Conservation (phyloP, 73 alveolate species). For the Paramecium primaurelia region DNA sequence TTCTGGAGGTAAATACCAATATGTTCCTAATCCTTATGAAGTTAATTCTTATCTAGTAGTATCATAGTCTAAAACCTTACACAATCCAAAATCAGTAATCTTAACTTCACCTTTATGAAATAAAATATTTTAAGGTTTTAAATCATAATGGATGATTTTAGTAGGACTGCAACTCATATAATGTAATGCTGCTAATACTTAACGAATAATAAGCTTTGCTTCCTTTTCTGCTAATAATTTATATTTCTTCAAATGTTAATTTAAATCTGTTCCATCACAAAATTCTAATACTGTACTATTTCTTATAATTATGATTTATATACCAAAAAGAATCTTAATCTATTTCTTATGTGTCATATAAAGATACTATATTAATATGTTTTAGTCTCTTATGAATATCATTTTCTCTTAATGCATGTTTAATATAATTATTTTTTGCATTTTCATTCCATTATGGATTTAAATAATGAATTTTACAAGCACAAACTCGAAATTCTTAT, state of each 20-base stretch:
- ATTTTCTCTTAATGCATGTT: conserved; percentile 98
- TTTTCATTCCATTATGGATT: conserved; percentile 92
- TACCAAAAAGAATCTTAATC: conserved; percentile 90
- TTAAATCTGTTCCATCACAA: conserved; percentile 97
- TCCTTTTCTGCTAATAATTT: conserved; percentile 89
- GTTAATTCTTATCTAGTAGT: conserved; percentile 92
- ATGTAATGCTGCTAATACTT: conserved; percentile 93
- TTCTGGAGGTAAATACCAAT: conserved; percentile 99
- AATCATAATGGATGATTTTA: conserved; percentile 96
- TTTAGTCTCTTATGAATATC: conserved; percentile 88
- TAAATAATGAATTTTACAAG: conserved; percentile 94
- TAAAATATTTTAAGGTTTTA: conserved; percentile 96
- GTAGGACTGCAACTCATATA: conserved; percentile 74
- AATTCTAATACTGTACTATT: conserved; percentile 90
- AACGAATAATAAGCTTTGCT: conserved; percentile 91
- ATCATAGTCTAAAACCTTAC: conserved; percentile 87
- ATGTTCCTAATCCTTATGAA: conserved; percentile 98
- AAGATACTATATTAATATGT: conserved; percentile 90
- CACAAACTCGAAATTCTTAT: conserved; percentile 86
- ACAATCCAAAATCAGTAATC: conserved; percentile 98
- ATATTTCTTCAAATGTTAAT: conserved; percentile 60
- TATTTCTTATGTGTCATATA: conserved; percentile 94
- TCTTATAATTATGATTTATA: background rate
- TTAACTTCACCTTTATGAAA: conserved; percentile 96
- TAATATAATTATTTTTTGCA: conserved; percentile 91